phyloP scores from a whole-genome alignment of 2,329 filamentous ascomycete species.

The Boeremia exigua region DNA sequence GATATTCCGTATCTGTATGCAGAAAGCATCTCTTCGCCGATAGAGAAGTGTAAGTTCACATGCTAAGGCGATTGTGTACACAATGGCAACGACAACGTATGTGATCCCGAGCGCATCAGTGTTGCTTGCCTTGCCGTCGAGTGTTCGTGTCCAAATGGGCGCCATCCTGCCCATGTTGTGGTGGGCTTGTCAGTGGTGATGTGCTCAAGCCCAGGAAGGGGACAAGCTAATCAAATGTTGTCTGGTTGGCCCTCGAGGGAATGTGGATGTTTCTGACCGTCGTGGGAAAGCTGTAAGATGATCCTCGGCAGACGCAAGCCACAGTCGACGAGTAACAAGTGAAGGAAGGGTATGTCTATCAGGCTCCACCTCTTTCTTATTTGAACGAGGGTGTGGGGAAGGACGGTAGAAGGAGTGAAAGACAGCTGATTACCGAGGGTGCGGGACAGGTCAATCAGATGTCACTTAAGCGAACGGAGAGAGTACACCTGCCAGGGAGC shows the following conservation, averaged over 20 bases:
- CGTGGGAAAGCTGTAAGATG: background rate
- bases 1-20: conserved; percentile 42
- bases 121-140: conserved; percentile 42
- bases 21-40: conserved; percentile 37
- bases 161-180: conserved; percentile 42
- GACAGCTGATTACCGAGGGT: conserved; percentile 27
- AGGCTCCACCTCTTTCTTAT: conserved; percentile 35
- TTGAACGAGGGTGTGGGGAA: conserved; percentile 32
- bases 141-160: conserved; percentile 34
- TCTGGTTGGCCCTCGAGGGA: background rate
- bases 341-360: conserved; percentile 22
- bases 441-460: conserved; percentile 31
- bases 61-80: conserved; percentile 43
- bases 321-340: conserved; percentile 12
- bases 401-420: conserved; percentile 28
- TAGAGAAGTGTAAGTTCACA: conserved; percentile 41
- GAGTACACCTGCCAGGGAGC: conserved; percentile 28
- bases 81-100: conserved; percentile 40
- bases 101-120: conserved; percentile 39
- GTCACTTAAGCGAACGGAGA: conserved; percentile 39
- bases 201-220: background rate
- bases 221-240: background rate
- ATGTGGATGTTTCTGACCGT: background rate
- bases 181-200: conserved; percentile 1
- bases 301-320: conserved; percentile 5